These are phyloP conservation scores for Aspergillus vadensis DNA, from an alignment of 2,329 filamentous ascomycete genomes.

Conservation along the genomic window DNA sequence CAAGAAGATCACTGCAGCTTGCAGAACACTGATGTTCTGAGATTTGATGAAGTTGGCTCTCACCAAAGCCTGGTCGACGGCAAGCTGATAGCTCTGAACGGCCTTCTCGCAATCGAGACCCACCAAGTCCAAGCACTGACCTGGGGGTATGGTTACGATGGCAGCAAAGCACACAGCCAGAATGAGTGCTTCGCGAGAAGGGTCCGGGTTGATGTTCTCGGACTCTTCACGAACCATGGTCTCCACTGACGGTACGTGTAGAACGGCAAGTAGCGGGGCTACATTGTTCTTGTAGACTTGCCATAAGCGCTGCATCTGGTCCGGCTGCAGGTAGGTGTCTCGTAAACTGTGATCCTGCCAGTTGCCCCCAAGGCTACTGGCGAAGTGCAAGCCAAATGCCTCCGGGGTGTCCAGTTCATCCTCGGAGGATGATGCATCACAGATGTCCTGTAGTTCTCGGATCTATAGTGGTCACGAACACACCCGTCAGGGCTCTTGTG, in stretches of 20 bases:
- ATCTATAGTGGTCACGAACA: background rate
- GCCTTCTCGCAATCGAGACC: conserved; percentile 4
- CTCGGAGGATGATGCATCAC: conserved; percentile 3
- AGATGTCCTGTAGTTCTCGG: conserved; percentile 15
- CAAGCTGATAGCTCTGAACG: conserved; percentile 6
- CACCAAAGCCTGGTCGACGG: conserved; percentile 15
- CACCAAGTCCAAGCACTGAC: conserved; percentile 14
- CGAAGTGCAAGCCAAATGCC: background rate
- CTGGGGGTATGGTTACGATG: conserved; percentile 16
- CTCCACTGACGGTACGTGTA: conserved; percentile 16
- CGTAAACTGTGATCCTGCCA: background rate
- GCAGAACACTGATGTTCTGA: conserved; percentile 16
- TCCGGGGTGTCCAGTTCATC: background rate
- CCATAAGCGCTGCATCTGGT: conserved; percentile 19
- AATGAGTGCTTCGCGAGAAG: conserved; percentile 12
- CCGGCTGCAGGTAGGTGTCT: background rate
- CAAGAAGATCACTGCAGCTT: conserved; percentile 23
- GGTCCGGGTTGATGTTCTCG: background rate
- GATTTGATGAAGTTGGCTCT: conserved; percentile 19
- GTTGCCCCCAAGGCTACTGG: background rate
- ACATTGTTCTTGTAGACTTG: conserved; percentile 22
- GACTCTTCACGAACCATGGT: conserved; percentile 7
- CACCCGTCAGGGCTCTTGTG: background rate
- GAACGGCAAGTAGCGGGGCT: conserved; percentile 23
- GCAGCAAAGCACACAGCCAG: conserved; percentile 21